Base-by-base conservation (phyloP, 2,329 filamentous ascomycete species). In the Colletotrichum zoysiae region DNA sequence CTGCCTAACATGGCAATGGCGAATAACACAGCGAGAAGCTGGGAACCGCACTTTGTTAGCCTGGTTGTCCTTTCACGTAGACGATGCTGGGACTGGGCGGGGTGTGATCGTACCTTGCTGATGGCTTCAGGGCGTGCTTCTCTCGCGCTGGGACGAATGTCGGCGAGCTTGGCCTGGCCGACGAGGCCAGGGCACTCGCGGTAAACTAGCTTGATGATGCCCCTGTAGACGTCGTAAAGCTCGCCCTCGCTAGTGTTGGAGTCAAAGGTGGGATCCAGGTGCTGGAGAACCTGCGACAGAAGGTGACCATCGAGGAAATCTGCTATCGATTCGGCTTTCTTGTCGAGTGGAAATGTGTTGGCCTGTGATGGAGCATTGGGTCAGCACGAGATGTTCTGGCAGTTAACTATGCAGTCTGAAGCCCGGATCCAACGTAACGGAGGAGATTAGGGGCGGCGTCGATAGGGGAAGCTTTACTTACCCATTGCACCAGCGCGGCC, bases 21-120 rank as follows among this genome's bases (percentile, higher is more conserved):
- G 30, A 92, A 83, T 78, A 92, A 86, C 67, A 92, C 84, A 70
- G 89, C 89, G 53, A 92, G 82, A 62, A 92, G 83, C 83, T 91
- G 83, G 67, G 84, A 81, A 57, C 81, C 81, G 74, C 53, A 44
- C 30, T 4, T 18, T 16, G 66, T 82, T 78, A 74, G 80, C 57
- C 23, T 11, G 33, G 2, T 9, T 40, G 16, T 48, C 12, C 23
- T 38, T 42, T 42, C 48, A 5, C 46, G 59, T 18, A 16, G 23
- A 50, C 46, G 48, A 23, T 23, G 9, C n/a, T 9, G 11, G 46
- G 33, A 3, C n/a, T 5, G 16, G 40, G 14, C 59, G 11, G 46
- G 48, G 12, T 55, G 26, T 69, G 38, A 76, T 72, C 76, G 74
- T 84, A 85, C 87, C 82, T 89, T 86, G 74, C 84, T 83, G 63